Evolutionary conservation across 768 basidiomycete genomes (phyloP), one percentile per base, ranked within the genome.

Genomic region (Naganishia randhawae): DNA sequence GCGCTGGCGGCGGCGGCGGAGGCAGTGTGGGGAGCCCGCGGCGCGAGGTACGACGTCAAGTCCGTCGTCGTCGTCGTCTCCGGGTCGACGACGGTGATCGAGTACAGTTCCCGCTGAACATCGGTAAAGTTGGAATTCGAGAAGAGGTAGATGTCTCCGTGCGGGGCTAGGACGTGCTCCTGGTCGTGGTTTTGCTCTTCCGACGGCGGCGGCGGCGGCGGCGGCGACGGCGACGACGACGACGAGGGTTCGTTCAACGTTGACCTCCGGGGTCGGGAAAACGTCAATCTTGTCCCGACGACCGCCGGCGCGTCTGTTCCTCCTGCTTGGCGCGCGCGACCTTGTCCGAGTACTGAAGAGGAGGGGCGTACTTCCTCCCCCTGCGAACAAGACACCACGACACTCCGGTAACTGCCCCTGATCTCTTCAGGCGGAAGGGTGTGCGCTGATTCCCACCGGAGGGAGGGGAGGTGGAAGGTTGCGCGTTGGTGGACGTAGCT

Each of bases 391-490:
- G 90, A 87, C 22, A 94, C 89, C 0, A 92, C 91, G 29, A 97
- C 91, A 72, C 90, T 91, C 64, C 95, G 89, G 80, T 98, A 98
- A 0, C 94, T 94, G 3, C 95, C 95, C 76, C 92, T 92, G 80
- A 97, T 92, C n/a, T 91, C 86, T 0, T 90, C 89, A 7, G 19
- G 5, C 25, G 57, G 57, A 9, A 54, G 14, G 50, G 16, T n/a
- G 27, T 25, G 32, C n/a, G n/a, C n/a, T 25, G 35, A 35, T 33
- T 67, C 41, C 53, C 54, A 61, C 5, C 48, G 48, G 16, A 33
- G 42, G 31, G 27, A 54, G 88, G 27, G 33, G 41, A 63, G 33
- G 32, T 51, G 22, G 33, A 66, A 31, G n/a, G 27, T 27, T 22
- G 25, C 27, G 39, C 37, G 54, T 48, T 37, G 53, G 27, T 48